Conservation (phyloP, 768 basidiomycete genomes). For the Suillus paluster region DNA sequence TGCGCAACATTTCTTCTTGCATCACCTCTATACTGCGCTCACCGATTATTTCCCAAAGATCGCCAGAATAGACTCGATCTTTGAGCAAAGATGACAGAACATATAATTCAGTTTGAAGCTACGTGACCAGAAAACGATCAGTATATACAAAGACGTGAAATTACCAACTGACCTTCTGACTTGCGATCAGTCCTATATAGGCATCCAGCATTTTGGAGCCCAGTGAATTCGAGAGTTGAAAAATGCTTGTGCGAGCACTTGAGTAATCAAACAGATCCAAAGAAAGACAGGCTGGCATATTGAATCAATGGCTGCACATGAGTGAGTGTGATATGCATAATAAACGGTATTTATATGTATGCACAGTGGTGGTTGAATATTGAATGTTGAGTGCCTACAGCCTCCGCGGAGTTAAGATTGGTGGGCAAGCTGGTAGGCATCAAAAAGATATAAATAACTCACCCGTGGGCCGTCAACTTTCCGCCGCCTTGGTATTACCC, state of each 20-base stretch:
- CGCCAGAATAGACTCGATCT: background rate
- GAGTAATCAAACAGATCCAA: background rate
- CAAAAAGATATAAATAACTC: no score
- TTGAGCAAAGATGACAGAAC: background rate
- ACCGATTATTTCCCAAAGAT: background rate
- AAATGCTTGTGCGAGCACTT: background rate
- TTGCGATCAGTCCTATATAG: background rate
- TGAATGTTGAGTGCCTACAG: no score
- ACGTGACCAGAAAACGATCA: background rate
- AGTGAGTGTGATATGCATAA: no score
- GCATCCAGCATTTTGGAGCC: background rate
- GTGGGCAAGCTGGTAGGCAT: no score
- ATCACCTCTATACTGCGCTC: background rate
- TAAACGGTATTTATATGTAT: no score
- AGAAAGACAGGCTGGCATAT: background rate
- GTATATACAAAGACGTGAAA: background rate
- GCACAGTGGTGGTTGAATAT: no score
- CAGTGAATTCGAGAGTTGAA: background rate
- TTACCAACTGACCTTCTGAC: background rate
- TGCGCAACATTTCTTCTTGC: background rate
- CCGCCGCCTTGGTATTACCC: no score
- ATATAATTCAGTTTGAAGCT: background rate
- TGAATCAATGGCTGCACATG: no score
- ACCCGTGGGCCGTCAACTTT: no score
- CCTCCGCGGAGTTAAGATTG: no score